A percentile compares a stretch with the other conserved stretches of the same genome.
Conservation (phyloP, 306 rosid species). For the Gillenia trifoliata region DNA sequence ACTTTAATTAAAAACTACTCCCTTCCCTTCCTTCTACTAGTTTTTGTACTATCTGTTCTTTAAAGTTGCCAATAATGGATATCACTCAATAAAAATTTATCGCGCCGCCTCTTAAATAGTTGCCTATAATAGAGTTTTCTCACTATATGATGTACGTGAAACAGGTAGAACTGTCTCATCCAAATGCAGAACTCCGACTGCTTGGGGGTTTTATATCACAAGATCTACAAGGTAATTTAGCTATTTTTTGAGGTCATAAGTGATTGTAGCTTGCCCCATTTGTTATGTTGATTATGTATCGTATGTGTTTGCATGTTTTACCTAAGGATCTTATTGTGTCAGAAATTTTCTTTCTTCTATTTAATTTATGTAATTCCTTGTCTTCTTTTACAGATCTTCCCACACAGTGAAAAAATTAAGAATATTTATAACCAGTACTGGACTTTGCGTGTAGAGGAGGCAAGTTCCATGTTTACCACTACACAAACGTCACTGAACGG, state of each 20-base stretch:
- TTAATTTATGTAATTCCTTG: not conserved
- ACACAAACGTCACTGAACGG: conserved; percentile 61
- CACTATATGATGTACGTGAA: conserved; percentile 6
- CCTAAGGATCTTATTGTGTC: not conserved
- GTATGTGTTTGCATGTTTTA: no score
- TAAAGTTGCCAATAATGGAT: no score
- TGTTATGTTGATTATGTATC: no score
- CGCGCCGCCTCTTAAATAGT: not conserved
- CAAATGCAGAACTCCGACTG: conserved; percentile 79
- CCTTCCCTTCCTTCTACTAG: no score
- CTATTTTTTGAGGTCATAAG: not conserved
- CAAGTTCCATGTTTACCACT: conserved; percentile 76
- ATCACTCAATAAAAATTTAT: not conserved
- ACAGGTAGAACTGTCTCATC: conserved; percentile 89
- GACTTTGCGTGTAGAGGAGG: conserved; percentile 85
- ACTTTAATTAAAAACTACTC: no score
- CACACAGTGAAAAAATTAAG: conserved; percentile 60
- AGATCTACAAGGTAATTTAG: conserved; percentile 74
- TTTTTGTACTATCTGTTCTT: no score
- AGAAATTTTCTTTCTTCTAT: not conserved
- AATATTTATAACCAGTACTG: conserved; percentile 77
- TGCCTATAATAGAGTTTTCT: not conserved
- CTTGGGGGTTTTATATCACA: conserved; percentile 93
- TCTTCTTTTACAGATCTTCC: conserved; percentile 44
- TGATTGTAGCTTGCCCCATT: not conserved